Base-by-base conservation (phyloP, 2,329 filamentous ascomycete species). In the Epichloe hybrida region DNA sequence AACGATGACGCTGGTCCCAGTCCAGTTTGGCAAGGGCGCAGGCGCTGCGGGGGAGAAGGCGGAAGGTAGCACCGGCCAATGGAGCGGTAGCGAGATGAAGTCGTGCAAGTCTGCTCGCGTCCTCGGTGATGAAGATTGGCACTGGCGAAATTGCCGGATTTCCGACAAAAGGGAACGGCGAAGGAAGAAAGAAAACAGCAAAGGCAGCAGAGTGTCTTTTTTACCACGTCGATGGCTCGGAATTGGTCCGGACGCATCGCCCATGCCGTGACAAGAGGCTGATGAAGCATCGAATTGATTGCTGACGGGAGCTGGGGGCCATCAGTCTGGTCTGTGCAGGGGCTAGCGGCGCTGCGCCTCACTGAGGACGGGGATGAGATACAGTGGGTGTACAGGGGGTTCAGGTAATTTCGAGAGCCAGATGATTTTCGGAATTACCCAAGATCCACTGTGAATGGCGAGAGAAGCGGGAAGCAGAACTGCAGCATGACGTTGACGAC, bases 1-100 rank as follows among this genome's bases (percentile, higher is more conserved):
- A 31, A 15, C 44, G 38, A 50, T 54, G 50, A 42, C 48, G 50
- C 44, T 48, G 44, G 48, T 44, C 44, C 39, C 21, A 36, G 23
- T 34, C 36, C 11, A 43, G 27, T 31, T 31, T 21, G 21, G 9
- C 23, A 43, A 23, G 15, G 41, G n/a, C 41, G n/a, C 23, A 8
- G 7, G 23, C 2, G 7, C 7, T 27, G 23, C 8, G 23, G 23
- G 23, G 7, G 6, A 27, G 23, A 27, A 27, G 23, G 23, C 23
- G 23, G 23, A 8, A 27, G 23, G 23, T 23, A 20, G n/a, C n/a
- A 7, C 11, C 11, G 34, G 44, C n/a, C 17, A 17, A 46, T n/a
- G 34, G 20, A 12, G 31, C 34, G 44, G 31, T 12, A 47, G 12
- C 31, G 13, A 3, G 20, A 27, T 38, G 45, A 31, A 9, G 27